phyloP scores from a whole-genome alignment of 805 yeast genomes.

The Schizosaccharomyces octosporus region DNA sequence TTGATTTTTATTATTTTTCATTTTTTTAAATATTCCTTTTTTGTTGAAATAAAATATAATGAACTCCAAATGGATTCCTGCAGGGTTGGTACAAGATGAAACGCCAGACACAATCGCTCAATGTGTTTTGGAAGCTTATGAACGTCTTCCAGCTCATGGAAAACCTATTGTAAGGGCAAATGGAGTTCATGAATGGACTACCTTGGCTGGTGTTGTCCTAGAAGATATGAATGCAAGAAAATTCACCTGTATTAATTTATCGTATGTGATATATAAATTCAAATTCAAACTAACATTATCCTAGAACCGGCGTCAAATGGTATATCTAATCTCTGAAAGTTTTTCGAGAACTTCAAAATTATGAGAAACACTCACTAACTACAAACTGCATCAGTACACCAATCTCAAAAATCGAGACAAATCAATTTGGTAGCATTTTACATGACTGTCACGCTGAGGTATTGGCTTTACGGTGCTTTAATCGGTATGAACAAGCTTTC shows the following conservation, averaged over 20 bases:
- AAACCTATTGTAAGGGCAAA: not conserved
- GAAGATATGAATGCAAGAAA: not conserved
- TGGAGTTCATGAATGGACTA: conserved; percentile 2
- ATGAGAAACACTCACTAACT: too few species aligned
- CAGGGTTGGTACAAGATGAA: too few species aligned
- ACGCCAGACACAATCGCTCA: not conserved
- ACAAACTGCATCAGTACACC: not conserved
- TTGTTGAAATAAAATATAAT: too few species aligned
- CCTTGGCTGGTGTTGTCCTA: conserved; percentile 1
- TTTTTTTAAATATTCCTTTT: too few species aligned
- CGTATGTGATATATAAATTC: not conserved
- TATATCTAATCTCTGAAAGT: not conserved
- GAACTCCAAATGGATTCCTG: too few species aligned
- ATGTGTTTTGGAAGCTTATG: not conserved
- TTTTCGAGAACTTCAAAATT: too few species aligned
- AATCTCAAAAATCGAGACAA: not conserved
- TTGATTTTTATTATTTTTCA: too few species aligned
- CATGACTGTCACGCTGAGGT: conserved; percentile 1
- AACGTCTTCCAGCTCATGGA: not conserved
- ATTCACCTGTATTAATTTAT: not conserved
- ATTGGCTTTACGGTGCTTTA: not conserved
- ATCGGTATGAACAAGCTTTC: not conserved
- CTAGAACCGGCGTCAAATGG: not conserved
- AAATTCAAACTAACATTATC: not conserved
- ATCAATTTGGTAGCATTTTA: not conserved